Evolutionary conservation across 495 filamentous ascomycete species (phyloP), one percentile per base, ranked within the genome.

Genomic region (Aspergillus campestris): DNA sequence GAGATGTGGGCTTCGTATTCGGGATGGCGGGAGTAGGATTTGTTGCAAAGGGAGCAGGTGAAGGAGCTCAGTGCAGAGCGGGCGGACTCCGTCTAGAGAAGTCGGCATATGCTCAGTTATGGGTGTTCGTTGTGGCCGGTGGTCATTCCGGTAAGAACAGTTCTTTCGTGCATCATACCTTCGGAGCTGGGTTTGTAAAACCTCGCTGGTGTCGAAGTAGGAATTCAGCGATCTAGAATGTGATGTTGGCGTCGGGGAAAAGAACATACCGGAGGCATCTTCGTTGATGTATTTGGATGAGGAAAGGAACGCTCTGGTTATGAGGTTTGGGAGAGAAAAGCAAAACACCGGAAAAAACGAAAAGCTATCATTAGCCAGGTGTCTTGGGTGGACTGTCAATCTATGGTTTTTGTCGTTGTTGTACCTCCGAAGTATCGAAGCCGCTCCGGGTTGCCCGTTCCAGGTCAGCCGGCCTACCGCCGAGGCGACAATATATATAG

Each of bases 41-140:
- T 81, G 43, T 70, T 70, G 61, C 78, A 81, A 12, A 81, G 65
- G 7, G 71, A 72, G 45, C 76, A 98, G 65, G 86, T 89, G 70
- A 98, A 95, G 27, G 87, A 79, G 52, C 85, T 86, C n/a, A 84
- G 73, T 5, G 91, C 91, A 55, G 89, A 87, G 31, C 87, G 82
- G 1, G 91, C 91, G 31, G 84, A 87, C 49, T 89, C 83, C 3
- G 91, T 95, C 67, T 90, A 14, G n/a, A 34, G 31, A 30, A 24
- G 47, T 53, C 32, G 36, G 33, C 10, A 42, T 30, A 33, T 30
- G 38, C 29, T 3, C 8, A 18, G 5, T 7, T 12, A 13, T 15
- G 15, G 3, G 31, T 24, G 18, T 24, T 24, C 18, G 18, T 24
- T 24, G 9, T 28, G 30, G 29, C 15, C 9, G 8, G 28, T 30